Percentiles rank a stretch among this genome's conserved stretches.
Evolutionary conservation across 225 moss, liverwort and hornwort genomes (phyloP).

Genomic region (Neckera pumila): DNA sequence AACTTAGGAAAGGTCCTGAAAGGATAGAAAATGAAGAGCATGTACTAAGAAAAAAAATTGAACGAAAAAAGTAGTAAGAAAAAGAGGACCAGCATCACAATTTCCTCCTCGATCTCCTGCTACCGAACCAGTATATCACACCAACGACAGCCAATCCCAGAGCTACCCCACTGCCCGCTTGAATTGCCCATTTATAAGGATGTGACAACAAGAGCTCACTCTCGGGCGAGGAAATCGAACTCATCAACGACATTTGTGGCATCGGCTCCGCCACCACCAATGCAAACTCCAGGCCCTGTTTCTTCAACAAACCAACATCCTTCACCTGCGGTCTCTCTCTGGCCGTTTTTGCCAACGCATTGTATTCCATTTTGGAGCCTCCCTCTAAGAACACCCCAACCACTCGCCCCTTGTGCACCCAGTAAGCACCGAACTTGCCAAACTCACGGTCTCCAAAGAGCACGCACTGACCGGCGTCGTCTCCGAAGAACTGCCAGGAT

Average conservation of each 20-base stretch:
- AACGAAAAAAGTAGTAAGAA: neutral
- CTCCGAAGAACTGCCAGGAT: conserved; percentile 88
- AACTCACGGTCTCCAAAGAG: conserved; percentile 32
- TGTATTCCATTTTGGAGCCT: conserved; percentile 67
- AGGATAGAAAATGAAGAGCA: neutral
- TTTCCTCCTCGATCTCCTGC: conserved; percentile 30
- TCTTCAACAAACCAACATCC: conserved; percentile 20
- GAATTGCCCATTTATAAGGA: conserved; percentile 38
- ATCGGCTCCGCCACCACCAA: conserved; percentile 27
- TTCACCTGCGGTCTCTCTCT: conserved; percentile 41
- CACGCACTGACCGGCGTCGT: conserved; percentile 51
- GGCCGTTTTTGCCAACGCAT: conserved; percentile 47
- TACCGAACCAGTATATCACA: conserved; percentile 64
- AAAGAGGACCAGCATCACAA: too few species aligned
- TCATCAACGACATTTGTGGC: conserved; percentile 18
- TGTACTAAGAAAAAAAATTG: neutral
- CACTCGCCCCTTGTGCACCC: conserved; percentile 54
- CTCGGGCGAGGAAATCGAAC: conserved; percentile 14
- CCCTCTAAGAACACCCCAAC: conserved; percentile 82
- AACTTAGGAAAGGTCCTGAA: neutral
- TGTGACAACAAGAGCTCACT: conserved; percentile 26
- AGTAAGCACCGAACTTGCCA: conserved; percentile 73
- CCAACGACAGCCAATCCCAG: conserved; percentile 53
- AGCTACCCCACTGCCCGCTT: conserved; percentile 52
- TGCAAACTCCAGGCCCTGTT: conserved; percentile 56